Percentiles rank a stretch among this genome's conserved stretches.
These are phyloP conservation scores for Haematococcus sp. DNA, from an alignment of 139 green algal species.

Conservation along the genomic window DNA sequence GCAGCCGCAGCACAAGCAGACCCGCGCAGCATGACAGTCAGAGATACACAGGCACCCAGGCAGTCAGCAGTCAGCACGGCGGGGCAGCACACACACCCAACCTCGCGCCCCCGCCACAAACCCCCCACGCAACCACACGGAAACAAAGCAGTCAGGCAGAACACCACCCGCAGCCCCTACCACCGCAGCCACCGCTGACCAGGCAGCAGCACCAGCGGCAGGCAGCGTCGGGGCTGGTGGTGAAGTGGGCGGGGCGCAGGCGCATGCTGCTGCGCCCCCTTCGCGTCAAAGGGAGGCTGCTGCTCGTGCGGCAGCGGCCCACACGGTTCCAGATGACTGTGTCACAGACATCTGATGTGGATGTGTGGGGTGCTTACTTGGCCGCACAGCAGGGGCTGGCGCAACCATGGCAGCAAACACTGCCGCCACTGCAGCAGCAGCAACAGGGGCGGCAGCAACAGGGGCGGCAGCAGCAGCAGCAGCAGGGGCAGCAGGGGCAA, in stretches of 20 bases:
- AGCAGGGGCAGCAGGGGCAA: neutral
- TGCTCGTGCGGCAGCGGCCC: neutral
- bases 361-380: neutral
- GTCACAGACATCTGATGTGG: constrained; percentile 13
- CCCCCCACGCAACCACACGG: too few species aligned
- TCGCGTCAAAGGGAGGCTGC: neutral
- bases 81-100: too few species aligned
- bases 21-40: too few species aligned
- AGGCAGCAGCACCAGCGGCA: neutral
- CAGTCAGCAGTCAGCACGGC: too few species aligned
- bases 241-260: neutral
- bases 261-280: neutral
- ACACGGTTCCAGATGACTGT: constrained; percentile 17
- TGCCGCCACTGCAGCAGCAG: constrained; percentile 6
- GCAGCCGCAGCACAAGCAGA: neutral
- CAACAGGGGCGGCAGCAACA: neutral
- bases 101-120: too few species aligned
- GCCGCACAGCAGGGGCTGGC: neutral
- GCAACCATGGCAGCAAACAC: neutral
- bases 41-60: too few species aligned
- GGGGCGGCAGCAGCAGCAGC: neutral
- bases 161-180: neutral
- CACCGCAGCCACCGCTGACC: neutral
- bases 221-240: too few species aligned
- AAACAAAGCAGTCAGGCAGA: too few species aligned